Conservation (phyloP, 768 basidiomycete species). For the Tylopilus subfusipes region DNA sequence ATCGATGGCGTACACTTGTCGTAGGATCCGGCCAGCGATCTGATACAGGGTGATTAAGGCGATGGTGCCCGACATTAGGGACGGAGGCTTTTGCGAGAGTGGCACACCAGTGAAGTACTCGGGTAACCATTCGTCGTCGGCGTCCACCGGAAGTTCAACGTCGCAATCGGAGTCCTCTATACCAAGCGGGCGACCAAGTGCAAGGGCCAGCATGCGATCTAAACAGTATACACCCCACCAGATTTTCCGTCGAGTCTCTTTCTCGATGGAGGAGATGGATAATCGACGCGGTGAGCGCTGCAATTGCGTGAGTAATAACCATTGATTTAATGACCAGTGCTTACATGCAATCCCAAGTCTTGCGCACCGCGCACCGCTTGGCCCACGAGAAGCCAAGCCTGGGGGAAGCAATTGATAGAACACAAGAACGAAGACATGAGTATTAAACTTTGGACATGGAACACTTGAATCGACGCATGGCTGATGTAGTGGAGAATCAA, state of each 20-base stretch:
- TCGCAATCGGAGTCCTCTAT: slow-evolving; percentile 90
- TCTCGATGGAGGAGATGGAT: slow-evolving; percentile 67
- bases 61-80: slow-evolving; percentile 80
- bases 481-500: slow-evolving; percentile 91
- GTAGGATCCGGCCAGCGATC: slow-evolving; percentile 77
- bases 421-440: slow-evolving; percentile 89
- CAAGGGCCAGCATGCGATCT: slow-evolving; percentile 89
- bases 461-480: slow-evolving; percentile 76
- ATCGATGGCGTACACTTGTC: slow-evolving; percentile 80
- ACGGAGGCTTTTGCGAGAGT: slow-evolving; percentile 51
- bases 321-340: slow-evolving; percentile 26
- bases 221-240: slow-evolving; percentile 95
- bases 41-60: slow-evolving; percentile 76
- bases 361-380: slow-evolving; percentile 88
- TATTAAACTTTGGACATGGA: slow-evolving; percentile 88
- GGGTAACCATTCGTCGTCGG: slow-evolving; percentile 75
- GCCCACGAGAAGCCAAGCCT: slow-evolving; percentile 90
- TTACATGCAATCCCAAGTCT: slow-evolving; percentile 88
- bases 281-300: slow-evolving; percentile 83
- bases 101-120: slow-evolving; percentile 69
- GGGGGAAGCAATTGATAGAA: slow-evolving; percentile 89
- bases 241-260: slow-evolving; percentile 84
- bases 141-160: slow-evolving; percentile 76
- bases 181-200: slow-evolving; percentile 84
- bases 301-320: slow-evolving; percentile 15